Evolutionary conservation across 768 basidiomycete species (phyloP).

Genomic region (Cystoderma amianthinum): DNA sequence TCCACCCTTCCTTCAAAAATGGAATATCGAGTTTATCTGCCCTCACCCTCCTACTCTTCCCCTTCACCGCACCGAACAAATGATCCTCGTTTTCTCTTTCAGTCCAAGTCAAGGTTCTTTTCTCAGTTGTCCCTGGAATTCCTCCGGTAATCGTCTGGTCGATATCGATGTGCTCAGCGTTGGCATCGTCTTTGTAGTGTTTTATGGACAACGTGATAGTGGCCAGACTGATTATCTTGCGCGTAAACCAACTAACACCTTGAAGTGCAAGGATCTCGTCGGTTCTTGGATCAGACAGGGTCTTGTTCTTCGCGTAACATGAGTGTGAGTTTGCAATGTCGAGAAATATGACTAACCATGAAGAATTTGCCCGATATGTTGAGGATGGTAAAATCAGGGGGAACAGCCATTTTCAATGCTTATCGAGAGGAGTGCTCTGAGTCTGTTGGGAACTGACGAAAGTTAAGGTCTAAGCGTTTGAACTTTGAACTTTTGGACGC

Average conservation of each 20-base stretch:
- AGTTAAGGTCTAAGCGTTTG: too few relatives aligned
- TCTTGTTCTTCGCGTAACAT: constrained; percentile 68
- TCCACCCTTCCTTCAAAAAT: constrained; percentile 35
- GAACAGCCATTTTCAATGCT: constrained; percentile 55
- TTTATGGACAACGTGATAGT: constrained; percentile 56
- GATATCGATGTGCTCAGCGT: constrained; percentile 60
- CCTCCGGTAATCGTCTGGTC: constrained; percentile 61
- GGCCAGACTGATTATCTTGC: constrained; percentile 50
- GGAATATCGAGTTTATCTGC: constrained; percentile 38
- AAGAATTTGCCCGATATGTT: constrained; percentile 55
- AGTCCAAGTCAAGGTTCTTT: constrained; percentile 49
- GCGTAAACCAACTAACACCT: constrained; percentile 67
- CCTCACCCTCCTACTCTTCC: constrained; percentile 44
- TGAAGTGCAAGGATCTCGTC: constrained; percentile 65
- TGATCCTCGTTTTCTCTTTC: constrained; percentile 47
- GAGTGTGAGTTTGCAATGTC: too few relatives aligned
- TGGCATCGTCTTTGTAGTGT: constrained; percentile 55
- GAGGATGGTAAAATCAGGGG: constrained; percentile 49
- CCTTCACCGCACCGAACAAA: constrained; percentile 54
- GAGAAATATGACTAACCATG: constrained; percentile 43
- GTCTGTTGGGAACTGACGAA: too few relatives aligned
- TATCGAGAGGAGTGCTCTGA: neutral
- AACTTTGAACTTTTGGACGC: too few relatives aligned
- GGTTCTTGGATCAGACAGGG: constrained; percentile 45
- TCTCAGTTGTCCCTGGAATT: constrained; percentile 49